phyloP scores from a whole-genome alignment of 768 basidiomycete genomes.

The Baorangia bicolor region DNA sequence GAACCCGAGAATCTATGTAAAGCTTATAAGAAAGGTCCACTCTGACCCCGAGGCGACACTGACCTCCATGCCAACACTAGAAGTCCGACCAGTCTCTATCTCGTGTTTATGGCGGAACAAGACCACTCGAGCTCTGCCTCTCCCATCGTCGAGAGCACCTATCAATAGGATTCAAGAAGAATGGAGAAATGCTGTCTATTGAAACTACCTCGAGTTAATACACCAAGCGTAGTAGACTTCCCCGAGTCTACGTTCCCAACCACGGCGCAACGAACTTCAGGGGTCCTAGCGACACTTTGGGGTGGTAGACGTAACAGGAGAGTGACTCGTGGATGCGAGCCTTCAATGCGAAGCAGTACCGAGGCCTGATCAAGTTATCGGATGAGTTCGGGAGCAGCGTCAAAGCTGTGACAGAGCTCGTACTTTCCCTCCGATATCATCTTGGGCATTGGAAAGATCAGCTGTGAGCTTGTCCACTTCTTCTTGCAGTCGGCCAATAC shows the following conservation, averaged over 20 bases:
- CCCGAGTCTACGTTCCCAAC: conserved; percentile 96
- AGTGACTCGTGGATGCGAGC: conserved; percentile 52
- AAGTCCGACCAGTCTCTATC: conserved; percentile 92
- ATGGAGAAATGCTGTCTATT: conserved; percentile 19
- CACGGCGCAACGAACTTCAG: conserved; percentile 93
- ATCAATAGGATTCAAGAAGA: conserved; percentile 5
- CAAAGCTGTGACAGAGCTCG: conserved; percentile 1
- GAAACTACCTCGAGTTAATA: conserved; percentile 80
- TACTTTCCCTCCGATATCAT: conserved; percentile 83
- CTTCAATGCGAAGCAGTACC: conserved; percentile 47
- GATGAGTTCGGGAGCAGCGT: neutral
- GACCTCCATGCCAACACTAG: conserved; percentile 96
- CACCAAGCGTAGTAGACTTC: conserved; percentile 92
- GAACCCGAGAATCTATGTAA: conserved; percentile 80
- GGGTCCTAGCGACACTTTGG: conserved; percentile 69
- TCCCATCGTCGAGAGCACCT: conserved; percentile 80
- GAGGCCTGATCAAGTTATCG: conserved; percentile 44
- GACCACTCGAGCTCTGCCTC: conserved; percentile 79
- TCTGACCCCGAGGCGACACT: conserved; percentile 15
- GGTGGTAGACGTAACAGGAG: conserved; percentile 75
- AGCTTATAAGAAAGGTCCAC: neutral
- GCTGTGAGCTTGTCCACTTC: conserved; percentile 50
- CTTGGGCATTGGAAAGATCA: conserved; percentile 49
- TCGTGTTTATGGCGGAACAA: conserved; percentile 98
- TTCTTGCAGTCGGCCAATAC: conserved; percentile 46